phyloP scores from a whole-genome alignment of 108 stramenopile genomes.

The Stephanodiscus triporus region DNA sequence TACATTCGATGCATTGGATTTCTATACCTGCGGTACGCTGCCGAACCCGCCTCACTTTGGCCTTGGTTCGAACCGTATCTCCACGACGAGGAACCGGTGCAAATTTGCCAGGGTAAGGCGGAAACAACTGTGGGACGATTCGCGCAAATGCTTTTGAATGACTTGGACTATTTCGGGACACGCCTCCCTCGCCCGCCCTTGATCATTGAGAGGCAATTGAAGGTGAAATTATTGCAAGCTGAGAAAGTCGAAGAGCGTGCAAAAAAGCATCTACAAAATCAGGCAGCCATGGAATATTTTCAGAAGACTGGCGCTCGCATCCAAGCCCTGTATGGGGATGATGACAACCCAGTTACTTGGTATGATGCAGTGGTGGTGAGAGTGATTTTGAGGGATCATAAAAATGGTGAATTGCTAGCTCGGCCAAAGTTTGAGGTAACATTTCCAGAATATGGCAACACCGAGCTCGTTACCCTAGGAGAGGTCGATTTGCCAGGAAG shows the following conservation, averaged over 20 bases:
- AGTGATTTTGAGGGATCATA: constrained; percentile 71
- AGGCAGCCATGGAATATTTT: constrained; percentile 71
- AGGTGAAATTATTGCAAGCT: constrained; percentile 88
- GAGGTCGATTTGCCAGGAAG: constrained; percentile 77
- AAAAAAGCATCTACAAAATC: constrained; percentile 62
- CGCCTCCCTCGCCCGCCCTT: constrained; percentile 93
- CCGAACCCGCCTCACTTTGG: constrained; percentile 84
- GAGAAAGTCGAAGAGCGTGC: constrained; percentile 89
- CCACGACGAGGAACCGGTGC: constrained; percentile 85
- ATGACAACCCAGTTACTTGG: constrained; percentile 95
- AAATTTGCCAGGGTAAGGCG: constrained; percentile 53
- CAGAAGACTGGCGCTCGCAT: constrained; percentile 71
- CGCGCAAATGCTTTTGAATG: constrained; percentile 70
- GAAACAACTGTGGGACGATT: constrained; percentile 80
- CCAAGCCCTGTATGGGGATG: constrained; percentile 93
- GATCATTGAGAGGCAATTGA: constrained; percentile 87
- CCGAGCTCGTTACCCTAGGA: constrained; percentile 87
- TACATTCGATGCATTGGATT: constrained; percentile 95
- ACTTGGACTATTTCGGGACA: constrained; percentile 92
- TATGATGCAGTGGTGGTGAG: constrained; percentile 94
- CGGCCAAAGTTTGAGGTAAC: constrained; percentile 90
- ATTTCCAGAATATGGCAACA: constrained; percentile 96
- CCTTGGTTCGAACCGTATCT: constrained; percentile 89
- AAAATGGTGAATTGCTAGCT: constrained; percentile 45
- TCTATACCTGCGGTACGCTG: constrained; percentile 93